Evolutionary conservation across 2,329 filamentous ascomycete genomes (phyloP), one percentile per base, ranked within the genome.

Genomic region (Diaporthe destruens): DNA sequence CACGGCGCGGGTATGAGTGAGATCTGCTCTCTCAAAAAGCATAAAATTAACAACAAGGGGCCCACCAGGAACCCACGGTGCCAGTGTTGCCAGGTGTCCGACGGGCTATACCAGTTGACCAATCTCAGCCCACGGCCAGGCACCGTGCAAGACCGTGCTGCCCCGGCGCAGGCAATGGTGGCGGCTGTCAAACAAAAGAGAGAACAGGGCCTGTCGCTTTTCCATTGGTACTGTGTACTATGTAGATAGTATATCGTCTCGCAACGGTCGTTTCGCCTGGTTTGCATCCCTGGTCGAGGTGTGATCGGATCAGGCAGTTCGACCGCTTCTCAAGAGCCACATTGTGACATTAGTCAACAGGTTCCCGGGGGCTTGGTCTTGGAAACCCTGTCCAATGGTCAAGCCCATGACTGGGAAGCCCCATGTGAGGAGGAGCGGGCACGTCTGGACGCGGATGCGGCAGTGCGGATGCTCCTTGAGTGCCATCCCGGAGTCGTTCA

Each of bases 21-120:
- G 29, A 65, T 65, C 44, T 51, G 61, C 61, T 65, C 61, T 65
- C 61, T 51, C 61, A 51, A 51, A 42, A 65, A 51, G 61, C 29
- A 44, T 51, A 51, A 65, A 65, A 39, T 65, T 51, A 65, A 51
- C 44, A n/a, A 65, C 29, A n/a, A n/a, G 44, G 14, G 11, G 57
- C 8, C 39, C 56, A 29, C 56, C 44, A 29, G 57, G 23, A 20
- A 16, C 57, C 20, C 36, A 44, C 57, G n/a, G 14, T 61, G 36
- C 39, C 29, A 29, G 29, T 29, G 29, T 29, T 2, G 5, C 29
- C 29, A 29, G 29, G 29, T 29, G 29, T 5, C 29, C 29, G 29
- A 29, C 29, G 29, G 5, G 5, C 29, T 3, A 29, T 29, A 29
- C 29, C n/a, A n/a, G n/a, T n/a, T n/a, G n/a, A n/a, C n/a, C 2